Evolutionary conservation across 2,329 filamentous ascomycete species (phyloP).

Genomic region (Sporothrix euskadiensis): DNA sequence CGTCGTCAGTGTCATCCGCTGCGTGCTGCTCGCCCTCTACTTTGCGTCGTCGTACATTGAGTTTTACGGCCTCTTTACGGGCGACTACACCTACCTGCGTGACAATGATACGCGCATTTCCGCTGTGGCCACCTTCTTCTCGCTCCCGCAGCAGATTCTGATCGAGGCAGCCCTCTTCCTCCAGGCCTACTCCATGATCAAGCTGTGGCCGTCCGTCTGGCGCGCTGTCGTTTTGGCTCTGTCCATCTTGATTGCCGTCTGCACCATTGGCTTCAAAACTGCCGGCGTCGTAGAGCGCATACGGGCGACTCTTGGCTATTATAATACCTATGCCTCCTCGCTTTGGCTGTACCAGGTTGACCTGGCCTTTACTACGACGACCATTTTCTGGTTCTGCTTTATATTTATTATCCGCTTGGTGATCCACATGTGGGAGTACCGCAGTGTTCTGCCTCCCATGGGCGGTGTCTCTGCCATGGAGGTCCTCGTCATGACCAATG

Average conservation of each 20-base stretch:
- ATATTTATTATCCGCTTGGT: constrained; percentile 56
- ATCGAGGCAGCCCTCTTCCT: constrained; percentile 52
- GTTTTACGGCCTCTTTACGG: constrained; percentile 60
- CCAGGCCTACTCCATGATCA: constrained; percentile 56
- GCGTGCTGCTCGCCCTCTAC: constrained; percentile 57
- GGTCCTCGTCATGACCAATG: constrained; percentile 57
- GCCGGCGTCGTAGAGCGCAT: constrained; percentile 44
- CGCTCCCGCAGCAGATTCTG: constrained; percentile 48
- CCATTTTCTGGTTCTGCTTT: constrained; percentile 54
- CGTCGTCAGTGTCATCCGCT: constrained; percentile 60
- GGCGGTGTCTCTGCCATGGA: constrained; percentile 53
- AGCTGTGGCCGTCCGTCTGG: constrained; percentile 47
- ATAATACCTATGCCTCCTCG: constrained; percentile 26
- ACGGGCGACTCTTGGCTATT: constrained; percentile 36
- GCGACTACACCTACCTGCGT: constrained; percentile 55
- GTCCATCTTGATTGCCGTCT: constrained; percentile 42
- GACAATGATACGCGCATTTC: constrained; percentile 41
- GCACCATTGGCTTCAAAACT: constrained; percentile 39
- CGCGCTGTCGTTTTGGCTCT: constrained; percentile 37
- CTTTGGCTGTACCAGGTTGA: constrained; percentile 46
- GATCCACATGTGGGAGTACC: constrained; percentile 50
- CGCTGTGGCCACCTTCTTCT: constrained; percentile 46
- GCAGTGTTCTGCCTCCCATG: constrained; percentile 49
- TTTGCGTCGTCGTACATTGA: constrained; percentile 62
- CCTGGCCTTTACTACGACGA: constrained; percentile 38